Evolutionary conservation across 2,329 filamentous ascomycete genomes (phyloP).

Genomic region (Pseudomassariella vexata): DNA sequence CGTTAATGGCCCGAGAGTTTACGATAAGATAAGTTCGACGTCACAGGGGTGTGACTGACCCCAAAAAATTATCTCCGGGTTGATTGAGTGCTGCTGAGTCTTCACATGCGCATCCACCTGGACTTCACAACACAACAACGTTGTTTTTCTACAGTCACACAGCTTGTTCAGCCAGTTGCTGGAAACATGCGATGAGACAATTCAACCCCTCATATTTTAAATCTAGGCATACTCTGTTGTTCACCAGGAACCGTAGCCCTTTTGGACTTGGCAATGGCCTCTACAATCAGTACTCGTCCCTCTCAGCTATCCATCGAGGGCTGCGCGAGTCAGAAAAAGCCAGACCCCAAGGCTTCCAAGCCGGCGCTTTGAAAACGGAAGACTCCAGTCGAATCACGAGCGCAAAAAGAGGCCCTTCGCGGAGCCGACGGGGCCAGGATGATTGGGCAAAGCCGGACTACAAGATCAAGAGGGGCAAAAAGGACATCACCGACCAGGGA

Average conservation of each 20-base stretch:
- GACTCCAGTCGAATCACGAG: slow-evolving; percentile 18
- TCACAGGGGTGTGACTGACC: too few relatives aligned
- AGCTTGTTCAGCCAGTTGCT: too few relatives aligned
- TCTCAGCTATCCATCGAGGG: slow-evolving; percentile 66
- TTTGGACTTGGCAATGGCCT: slow-evolving; percentile 8
- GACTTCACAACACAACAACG: too few relatives aligned
- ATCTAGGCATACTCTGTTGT: slow-evolving; percentile 18
- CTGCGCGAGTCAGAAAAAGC: slow-evolving; percentile 41
- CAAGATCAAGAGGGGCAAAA: slow-evolving; percentile 42
- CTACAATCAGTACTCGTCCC: slow-evolving; percentile 42
- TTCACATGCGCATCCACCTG: too few relatives aligned
- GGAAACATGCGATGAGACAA: slow-evolving; percentile 22
- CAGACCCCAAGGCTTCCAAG: slow-evolving; percentile 22
- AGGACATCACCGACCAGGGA: slow-evolving; percentile 40
- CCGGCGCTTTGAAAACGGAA: slow-evolving; percentile 20
- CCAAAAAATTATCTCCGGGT: too few relatives aligned
- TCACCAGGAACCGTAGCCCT: slow-evolving; percentile 6
- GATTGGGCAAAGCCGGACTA: slow-evolving; percentile 19
- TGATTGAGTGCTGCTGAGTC: too few relatives aligned
- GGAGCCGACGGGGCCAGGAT: slow-evolving; percentile 7
- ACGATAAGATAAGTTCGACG: too few relatives aligned
- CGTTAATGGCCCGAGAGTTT: too few relatives aligned
- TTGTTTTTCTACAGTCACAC: too few relatives aligned
- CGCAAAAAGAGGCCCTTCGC: slow-evolving; percentile 16
- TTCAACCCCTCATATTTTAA: slow-evolving; percentile 19